Evolutionary conservation across 257 asterid genomes (phyloP), one percentile per base, ranked within the genome.

Genomic region (Solanum corneliomulleri): DNA sequence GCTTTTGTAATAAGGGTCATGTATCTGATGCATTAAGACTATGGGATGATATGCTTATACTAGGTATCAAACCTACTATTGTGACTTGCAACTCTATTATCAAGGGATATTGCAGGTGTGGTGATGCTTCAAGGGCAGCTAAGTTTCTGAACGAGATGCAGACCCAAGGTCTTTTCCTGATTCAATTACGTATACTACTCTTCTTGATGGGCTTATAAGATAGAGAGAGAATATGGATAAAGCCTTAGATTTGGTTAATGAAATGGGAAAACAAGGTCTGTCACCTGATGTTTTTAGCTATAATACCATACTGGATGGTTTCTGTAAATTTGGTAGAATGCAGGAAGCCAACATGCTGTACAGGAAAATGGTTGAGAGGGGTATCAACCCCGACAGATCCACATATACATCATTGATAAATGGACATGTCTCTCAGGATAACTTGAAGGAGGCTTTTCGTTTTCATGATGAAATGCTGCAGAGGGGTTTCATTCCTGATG

Each of bases 401-500:
- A 92, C 95, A 2, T 94, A 90, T 83, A 91, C 91, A 47, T 92
- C 92, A 29, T 87, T 95, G 72, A 91, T 95, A 68, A 92, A 95
- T 71, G 98, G 98, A 77, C 88, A 89, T 47, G 92, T 95, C 71
- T 91, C 96, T 5, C 92, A 87, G 84, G 96, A 92, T 25, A 92
- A 94, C 91, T 35, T 93, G 86, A 91, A 90, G 89, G 97, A 94
- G 89, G 98, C 98, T 85, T 94, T 93, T 90, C 76, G 37, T 75
- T 68, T 94, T 70, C 98, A 94, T 52, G 96, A 93, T 89, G 95
- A 93, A 87, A 95, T 95, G 98, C 89, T 95, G 91, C 89, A 86
- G 80, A 89, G 72, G 91, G 98, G 98, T 15, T 95, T 95, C 74
- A 92, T 86, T 86, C 98, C 96, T 11, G 98, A 94, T 87, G 98